Conservation (phyloP, 768 basidiomycete species). For the Xerocomus spinulosus region DNA sequence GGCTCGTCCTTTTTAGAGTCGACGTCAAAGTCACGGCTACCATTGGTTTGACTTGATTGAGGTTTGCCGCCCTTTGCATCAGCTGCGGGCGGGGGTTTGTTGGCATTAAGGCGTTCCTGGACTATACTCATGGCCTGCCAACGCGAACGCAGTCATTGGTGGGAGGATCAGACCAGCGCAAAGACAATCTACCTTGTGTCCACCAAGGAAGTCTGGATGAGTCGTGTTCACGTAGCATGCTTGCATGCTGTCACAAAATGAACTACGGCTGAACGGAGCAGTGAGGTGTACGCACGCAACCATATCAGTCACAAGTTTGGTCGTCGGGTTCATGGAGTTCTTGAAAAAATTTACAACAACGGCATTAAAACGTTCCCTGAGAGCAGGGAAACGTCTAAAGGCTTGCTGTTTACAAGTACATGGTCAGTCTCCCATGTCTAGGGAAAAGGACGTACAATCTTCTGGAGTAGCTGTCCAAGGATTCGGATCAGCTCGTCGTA, state of each 20-base stretch:
- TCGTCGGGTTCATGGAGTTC: constrained; percentile 87
- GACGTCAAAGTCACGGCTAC: constrained; percentile 91
- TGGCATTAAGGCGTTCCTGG: constrained; percentile 74
- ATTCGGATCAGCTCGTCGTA: constrained; percentile 98
- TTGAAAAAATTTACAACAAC: constrained; percentile 98
- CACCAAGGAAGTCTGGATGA: constrained; percentile 96
- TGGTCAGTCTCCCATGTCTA: background rate
- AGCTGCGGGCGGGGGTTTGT: constrained; percentile 53
- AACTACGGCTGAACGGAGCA: background rate
- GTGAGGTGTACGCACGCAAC: constrained; percentile 60
- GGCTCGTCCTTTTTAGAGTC: constrained; percentile 85
- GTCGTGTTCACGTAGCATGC: constrained; percentile 99
- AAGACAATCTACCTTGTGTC: constrained; percentile 63
- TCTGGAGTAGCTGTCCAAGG: constrained; percentile 81
- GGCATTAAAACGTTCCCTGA: constrained; percentile 92
- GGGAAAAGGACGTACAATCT: constrained; percentile 61
- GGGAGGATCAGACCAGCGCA: background rate
- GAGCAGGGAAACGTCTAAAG: constrained; percentile 95
- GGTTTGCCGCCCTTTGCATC: constrained; percentile 74
- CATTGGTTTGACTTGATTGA: constrained; percentile 67
- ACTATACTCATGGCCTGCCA: constrained; percentile 83
- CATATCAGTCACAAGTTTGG: constrained; percentile 90
- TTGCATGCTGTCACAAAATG: constrained; percentile 67
- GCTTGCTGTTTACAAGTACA: constrained; percentile 58
- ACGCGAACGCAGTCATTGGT: constrained; percentile 4